phyloP scores from a whole-genome alignment of 108 stramenopile species.

The Skeletonema potamos region DNA sequence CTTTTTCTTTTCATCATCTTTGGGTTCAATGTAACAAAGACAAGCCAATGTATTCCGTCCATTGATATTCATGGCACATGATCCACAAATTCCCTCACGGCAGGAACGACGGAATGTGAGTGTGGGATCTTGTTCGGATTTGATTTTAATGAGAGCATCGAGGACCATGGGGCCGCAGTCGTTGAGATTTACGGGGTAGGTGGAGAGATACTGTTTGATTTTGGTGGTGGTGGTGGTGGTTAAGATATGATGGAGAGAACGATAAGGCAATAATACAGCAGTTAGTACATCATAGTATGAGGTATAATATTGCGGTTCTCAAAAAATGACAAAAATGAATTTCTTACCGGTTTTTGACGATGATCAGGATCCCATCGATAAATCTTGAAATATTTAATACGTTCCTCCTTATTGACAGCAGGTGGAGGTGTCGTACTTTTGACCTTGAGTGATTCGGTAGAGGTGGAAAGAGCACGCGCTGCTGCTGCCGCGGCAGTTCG shows the following conservation, averaged over 20 bases:
- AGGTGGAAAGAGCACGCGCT: conserved; percentile 17
- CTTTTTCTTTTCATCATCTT: conserved; percentile 21
- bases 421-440: conserved; percentile 15
- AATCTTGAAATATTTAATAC: conserved; percentile 95
- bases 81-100: conserved; percentile 98
- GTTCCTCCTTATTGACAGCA: conserved; percentile 43
- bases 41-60: conserved; percentile 97
- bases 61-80: conserved; percentile 99
- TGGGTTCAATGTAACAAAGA: conserved; percentile 89
- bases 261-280: not conserved
- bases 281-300: not conserved
- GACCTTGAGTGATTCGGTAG: conserved; percentile 55
- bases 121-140: conserved; percentile 95
- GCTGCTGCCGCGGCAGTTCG: too few species aligned
- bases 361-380: conserved; percentile 98
- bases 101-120: conserved; percentile 97
- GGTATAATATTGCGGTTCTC: too few species aligned
- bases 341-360: conserved; percentile 78
- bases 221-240: too few species aligned
- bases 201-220: conserved; percentile 59
- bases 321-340: conserved; percentile 6
- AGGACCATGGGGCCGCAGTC: conserved; percentile 98
- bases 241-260: not conserved
- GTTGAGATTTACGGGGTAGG: conserved; percentile 94
- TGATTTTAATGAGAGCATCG: conserved; percentile 97